These are phyloP conservation scores for Astrothelium subdiscretum DNA, from an alignment of 495 filamentous ascomycete genomes.

Conservation along the genomic window DNA sequence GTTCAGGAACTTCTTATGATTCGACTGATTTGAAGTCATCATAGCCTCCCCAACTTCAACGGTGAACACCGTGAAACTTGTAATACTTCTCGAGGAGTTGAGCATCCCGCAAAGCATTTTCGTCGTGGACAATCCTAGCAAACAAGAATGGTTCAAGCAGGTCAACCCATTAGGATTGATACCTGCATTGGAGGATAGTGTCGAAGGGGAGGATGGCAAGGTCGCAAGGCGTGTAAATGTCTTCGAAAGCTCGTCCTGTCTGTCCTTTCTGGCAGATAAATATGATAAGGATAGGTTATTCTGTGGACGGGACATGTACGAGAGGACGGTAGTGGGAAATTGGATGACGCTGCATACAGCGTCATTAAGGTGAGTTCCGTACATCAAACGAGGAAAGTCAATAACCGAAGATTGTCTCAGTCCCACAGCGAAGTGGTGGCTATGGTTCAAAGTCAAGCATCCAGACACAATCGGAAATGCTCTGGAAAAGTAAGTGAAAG, in stretches of 20 bases:
- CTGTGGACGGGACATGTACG: slow-evolving; percentile 1
- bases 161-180: slow-evolving; percentile 10
- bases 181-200: slow-evolving; percentile 7
- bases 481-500: not conserved
- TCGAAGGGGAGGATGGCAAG: not conserved
- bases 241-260: slow-evolving; percentile 11
- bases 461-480: not conserved
- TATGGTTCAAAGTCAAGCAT: slow-evolving; percentile 3
- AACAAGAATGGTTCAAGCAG: slow-evolving; percentile 5
- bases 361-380: slow-evolving; percentile 8
- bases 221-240: not conserved
- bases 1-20: not conserved
- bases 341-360: slow-evolving; percentile 9
- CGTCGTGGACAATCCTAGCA: not conserved
- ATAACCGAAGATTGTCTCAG: not conserved
- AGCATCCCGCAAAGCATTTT: slow-evolving; percentile 3
- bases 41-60: slow-evolving; percentile 5
- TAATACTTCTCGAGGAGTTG: slow-evolving; percentile 12
- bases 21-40: not conserved
- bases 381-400: not conserved
- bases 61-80: slow-evolving; percentile 5
- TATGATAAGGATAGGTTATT: slow-evolving; percentile 8
- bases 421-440: slow-evolving; percentile 9
- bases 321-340: slow-evolving; percentile 3
- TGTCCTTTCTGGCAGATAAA: slow-evolving; percentile 8